These are phyloP conservation scores for Verticillium nonalfalfae DNA, from an alignment of 2,329 filamentous ascomycete genomes.

Conservation along the genomic window DNA sequence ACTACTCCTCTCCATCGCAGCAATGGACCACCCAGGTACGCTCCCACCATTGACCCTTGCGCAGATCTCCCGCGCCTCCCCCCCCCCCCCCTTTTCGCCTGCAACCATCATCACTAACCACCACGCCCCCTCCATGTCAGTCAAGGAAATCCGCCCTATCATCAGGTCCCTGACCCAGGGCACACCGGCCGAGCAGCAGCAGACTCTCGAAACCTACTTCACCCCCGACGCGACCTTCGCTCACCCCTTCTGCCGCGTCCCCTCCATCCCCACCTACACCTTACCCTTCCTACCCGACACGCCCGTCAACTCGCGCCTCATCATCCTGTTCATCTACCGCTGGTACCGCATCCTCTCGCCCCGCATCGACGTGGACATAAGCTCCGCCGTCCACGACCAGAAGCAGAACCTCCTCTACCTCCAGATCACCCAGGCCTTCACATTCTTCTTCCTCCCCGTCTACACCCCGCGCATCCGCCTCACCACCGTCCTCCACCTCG, in stretches of 20 bases:
- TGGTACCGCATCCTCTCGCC: constrained; percentile 85
- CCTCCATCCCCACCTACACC: constrained; percentile 36
- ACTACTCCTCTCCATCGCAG: neutral
- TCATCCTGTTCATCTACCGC: constrained; percentile 65
- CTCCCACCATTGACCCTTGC: constrained; percentile 1
- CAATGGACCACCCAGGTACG: constrained; percentile 16
- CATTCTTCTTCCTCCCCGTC: constrained; percentile 71
- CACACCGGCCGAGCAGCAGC: constrained; percentile 56
- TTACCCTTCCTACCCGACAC: constrained; percentile 29
- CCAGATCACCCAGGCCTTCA: constrained; percentile 67
- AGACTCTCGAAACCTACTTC: constrained; percentile 67
- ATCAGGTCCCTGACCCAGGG: constrained; percentile 65
- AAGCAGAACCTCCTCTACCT: constrained; percentile 57
- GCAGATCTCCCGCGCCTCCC: neutral
- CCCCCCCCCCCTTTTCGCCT: no score
- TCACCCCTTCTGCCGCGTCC: constrained; percentile 72
- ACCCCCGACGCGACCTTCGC: constrained; percentile 64
- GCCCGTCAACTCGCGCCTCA: constrained; percentile 53
- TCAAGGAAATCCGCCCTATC: constrained; percentile 56
- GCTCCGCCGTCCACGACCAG: constrained; percentile 32
- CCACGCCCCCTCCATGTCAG: constrained; percentile 17
- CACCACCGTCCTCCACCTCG: constrained; percentile 61
- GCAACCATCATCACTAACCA: constrained; percentile 1
- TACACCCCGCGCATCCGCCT: constrained; percentile 63
- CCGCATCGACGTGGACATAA: constrained; percentile 59